A percentile compares a stretch with the other conserved stretches of the same genome.
Conservation (phyloP, 2,329 filamentous ascomycete genomes). For the Cladosporium cucumerinum region DNA sequence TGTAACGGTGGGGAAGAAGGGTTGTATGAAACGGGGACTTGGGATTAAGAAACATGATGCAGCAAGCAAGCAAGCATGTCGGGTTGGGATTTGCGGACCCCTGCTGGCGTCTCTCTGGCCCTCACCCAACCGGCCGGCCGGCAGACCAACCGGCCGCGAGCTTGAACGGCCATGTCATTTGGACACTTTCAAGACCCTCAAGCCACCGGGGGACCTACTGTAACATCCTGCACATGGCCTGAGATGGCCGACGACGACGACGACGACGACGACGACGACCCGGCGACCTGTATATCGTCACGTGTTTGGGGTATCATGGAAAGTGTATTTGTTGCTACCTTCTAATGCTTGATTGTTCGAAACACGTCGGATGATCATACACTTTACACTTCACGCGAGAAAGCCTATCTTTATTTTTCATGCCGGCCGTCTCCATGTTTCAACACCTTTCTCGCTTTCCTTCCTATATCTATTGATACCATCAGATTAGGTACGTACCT, state of each 20-base stretch:
- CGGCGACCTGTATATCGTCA: background rate
- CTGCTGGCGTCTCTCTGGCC: background rate
- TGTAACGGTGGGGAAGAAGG: background rate
- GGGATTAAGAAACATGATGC: constrained; percentile 1
- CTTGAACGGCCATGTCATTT: constrained; percentile 8
- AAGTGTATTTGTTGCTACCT: background rate
- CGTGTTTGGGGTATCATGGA: background rate
- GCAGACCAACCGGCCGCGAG: background rate
- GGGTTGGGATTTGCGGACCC: constrained; percentile 9
- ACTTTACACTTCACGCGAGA: background rate
- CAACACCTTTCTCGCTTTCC: background rate
- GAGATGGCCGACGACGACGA: background rate
- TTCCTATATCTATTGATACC: background rate
- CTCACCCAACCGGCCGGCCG: background rate
- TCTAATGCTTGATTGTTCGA: background rate
- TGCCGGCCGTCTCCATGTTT: background rate
- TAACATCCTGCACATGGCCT: background rate
- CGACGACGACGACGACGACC: constrained; percentile 1
- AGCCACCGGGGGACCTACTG: background rate
- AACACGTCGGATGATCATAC: background rate
- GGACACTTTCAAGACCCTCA: background rate
- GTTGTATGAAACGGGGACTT: background rate
- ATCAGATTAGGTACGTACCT: background rate
- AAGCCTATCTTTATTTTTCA: background rate
- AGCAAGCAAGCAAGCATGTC: background rate